Percentiles rank a stretch among this genome's conserved stretches.
Evolutionary conservation across 495 filamentous ascomycete species (phyloP).

Genomic region (Penicillium malachiteum): DNA sequence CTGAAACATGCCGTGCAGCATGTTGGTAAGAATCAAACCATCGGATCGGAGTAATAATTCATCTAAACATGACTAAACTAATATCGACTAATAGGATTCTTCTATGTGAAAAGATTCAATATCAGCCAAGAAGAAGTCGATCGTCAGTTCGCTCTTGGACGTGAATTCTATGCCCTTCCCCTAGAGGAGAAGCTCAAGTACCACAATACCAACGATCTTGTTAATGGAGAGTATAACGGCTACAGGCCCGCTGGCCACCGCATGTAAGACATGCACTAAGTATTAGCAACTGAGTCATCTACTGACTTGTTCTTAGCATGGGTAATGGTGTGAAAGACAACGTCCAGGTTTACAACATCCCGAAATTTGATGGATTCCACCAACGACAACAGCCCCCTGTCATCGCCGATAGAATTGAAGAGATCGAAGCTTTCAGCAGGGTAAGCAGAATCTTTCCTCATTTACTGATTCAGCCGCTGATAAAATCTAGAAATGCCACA

Average conservation of each 20-base stretch:
- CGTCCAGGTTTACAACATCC: slow-evolving; percentile 52
- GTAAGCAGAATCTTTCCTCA: slow-evolving; percentile 16
- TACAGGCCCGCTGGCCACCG: slow-evolving; percentile 46
- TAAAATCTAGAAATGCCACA: slow-evolving; percentile 45
- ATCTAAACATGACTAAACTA: neutral
- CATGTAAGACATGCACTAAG: slow-evolving; percentile 26
- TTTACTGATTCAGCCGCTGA: neutral
- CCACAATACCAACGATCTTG: slow-evolving; percentile 32
- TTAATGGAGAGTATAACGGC: slow-evolving; percentile 39
- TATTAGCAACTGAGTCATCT: neutral
- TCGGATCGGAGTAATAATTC: neutral
- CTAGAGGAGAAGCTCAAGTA: slow-evolving; percentile 56
- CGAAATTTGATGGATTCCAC: slow-evolving; percentile 50
- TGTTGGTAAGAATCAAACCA: slow-evolving; percentile 37
- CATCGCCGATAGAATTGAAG: slow-evolving; percentile 26
- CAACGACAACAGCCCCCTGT: slow-evolving; percentile 38
- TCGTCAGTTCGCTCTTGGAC: slow-evolving; percentile 55
- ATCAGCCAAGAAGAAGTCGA: slow-evolving; percentile 56
- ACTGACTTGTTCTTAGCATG: slow-evolving; percentile 23
- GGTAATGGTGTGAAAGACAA: slow-evolving; percentile 49
- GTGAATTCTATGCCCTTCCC: slow-evolving; percentile 54
- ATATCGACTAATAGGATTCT: slow-evolving; percentile 36
- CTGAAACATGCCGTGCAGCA: slow-evolving; percentile 57
- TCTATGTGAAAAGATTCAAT: slow-evolving; percentile 56
- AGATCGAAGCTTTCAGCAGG: slow-evolving; percentile 45